These are phyloP conservation scores for Calonectria multiphialidica DNA, from an alignment of 2,329 filamentous ascomycete species.

Conservation along the genomic window DNA sequence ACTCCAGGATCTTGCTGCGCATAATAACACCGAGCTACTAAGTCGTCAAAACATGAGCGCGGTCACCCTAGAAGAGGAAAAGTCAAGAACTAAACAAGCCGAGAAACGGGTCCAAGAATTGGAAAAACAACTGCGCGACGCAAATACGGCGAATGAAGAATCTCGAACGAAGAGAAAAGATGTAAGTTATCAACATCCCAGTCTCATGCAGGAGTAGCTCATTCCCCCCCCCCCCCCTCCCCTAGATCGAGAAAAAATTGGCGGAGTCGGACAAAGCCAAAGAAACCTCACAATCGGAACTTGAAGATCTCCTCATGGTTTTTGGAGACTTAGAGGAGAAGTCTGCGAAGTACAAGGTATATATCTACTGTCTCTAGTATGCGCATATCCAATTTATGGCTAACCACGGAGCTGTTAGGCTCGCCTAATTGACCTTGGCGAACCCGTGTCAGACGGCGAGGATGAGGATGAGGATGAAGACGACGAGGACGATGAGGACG, in stretches of 20 bases:
- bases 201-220: conserved; percentile 41
- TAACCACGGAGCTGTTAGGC: conserved; percentile 49
- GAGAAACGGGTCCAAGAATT: conserved; percentile 41
- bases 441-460: conserved; percentile 82
- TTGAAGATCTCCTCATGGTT: conserved; percentile 85
- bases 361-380: conserved; percentile 38
- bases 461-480: conserved; percentile 58
- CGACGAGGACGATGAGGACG: conserved; percentile 26
- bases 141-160: conserved; percentile 32
- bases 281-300: conserved; percentile 75
- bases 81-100: conserved; percentile 39
- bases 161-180: conserved; percentile 38
- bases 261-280: conserved; percentile 70
- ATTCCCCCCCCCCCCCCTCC: neutral
- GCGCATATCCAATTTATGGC: conserved; percentile 15
- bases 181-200: conserved; percentile 32
- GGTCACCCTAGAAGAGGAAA: conserved; percentile 38
- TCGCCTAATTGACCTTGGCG: conserved; percentile 75
- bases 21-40: conserved; percentile 63
- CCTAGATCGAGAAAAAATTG: conserved; percentile 48
- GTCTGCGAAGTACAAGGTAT: conserved; percentile 80
- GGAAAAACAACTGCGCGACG: conserved; percentile 43
- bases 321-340: conserved; percentile 87
- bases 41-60: conserved; percentile 43
- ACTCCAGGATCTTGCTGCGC: conserved; percentile 29